Evolutionary conservation across 768 basidiomycete species (phyloP).

Genomic region (Tulasnella sp.): DNA sequence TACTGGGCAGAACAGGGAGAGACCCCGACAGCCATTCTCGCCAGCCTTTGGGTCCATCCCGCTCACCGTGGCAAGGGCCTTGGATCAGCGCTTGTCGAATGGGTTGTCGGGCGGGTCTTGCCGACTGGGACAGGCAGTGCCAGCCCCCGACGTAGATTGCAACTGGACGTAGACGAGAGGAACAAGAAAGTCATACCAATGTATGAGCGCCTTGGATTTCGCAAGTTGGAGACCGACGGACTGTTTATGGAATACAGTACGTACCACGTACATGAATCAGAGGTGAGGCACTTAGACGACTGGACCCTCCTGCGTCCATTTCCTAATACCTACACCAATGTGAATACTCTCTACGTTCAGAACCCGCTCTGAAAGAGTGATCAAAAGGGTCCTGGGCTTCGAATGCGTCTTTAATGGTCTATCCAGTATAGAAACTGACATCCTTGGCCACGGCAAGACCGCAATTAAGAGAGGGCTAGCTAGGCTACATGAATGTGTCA

Average conservation of each 20-base stretch:
- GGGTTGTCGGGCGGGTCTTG: slow-evolving; percentile 2
- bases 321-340: no score
- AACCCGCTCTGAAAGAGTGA: no score
- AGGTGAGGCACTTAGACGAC: no score
- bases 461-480: no score
- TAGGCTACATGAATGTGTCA: no score
- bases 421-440: no score
- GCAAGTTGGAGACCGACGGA: background rate
- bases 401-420: no score
- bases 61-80: background rate
- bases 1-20: background rate
- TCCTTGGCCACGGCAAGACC: no score
- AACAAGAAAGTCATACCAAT: background rate
- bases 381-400: no score
- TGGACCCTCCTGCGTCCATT: no score
- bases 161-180: background rate
- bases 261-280: no score
- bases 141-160: background rate
- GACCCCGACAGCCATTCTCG: background rate
- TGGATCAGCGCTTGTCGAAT: background rate
- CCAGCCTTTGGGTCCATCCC: background rate
- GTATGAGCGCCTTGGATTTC: background rate
- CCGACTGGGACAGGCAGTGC: background rate
- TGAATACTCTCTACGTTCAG: no score
- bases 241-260: background rate